A percentile compares a stretch with the other conserved stretches of the same genome.
Evolutionary conservation across 1,139 yeast genomes (phyloP).

Genomic region (Scheffersomyces insectosa): DNA sequence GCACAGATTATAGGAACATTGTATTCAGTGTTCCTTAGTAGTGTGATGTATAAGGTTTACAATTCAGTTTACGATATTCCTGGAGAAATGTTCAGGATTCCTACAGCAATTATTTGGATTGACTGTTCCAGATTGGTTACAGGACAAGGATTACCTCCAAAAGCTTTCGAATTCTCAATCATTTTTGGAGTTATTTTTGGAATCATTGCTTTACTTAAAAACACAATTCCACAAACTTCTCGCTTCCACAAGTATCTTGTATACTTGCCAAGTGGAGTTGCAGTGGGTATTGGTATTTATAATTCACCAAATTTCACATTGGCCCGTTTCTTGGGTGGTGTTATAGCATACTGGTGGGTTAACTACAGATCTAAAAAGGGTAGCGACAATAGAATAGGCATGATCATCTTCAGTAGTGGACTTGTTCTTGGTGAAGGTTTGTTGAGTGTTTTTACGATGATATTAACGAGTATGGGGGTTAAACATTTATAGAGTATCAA

Average conservation of each 20-base stretch:
- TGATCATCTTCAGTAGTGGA: slow-evolving; percentile 90
- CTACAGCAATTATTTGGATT: slow-evolving; percentile 95
- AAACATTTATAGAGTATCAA: slow-evolving; percentile 27
- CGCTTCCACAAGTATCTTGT: slow-evolving; percentile 44
- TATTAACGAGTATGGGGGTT: slow-evolving; percentile 64
- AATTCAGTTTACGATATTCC: slow-evolving; percentile 84
- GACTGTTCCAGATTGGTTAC: slow-evolving; percentile 93
- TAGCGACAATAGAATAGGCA: slow-evolving; percentile 52
- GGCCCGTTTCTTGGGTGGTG: slow-evolving; percentile 89
- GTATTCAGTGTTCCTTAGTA: slow-evolving; percentile 78
- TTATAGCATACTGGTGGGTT: slow-evolving; percentile 66
- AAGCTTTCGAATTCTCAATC: slow-evolving; percentile 66
- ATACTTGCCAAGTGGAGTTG: slow-evolving; percentile 89
- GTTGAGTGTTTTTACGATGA: slow-evolving; percentile 78
- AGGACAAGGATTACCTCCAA: slow-evolving; percentile 86
- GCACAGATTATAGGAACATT: slow-evolving; percentile 88
- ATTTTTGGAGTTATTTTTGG: slow-evolving; percentile 71
- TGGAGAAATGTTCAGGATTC: slow-evolving; percentile 75
- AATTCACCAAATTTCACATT: slow-evolving; percentile 91
- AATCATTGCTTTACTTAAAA: slow-evolving; percentile 63
- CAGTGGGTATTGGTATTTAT: slow-evolving; percentile 95
- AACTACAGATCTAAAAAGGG: slow-evolving; percentile 25
- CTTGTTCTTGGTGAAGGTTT: slow-evolving; percentile 92
- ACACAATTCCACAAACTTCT: slow-evolving; percentile 43
- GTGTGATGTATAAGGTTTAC: slow-evolving; percentile 81